Evolutionary conservation across 768 basidiomycete genomes (phyloP).

Genomic region (Boletus subcaerulescens): DNA sequence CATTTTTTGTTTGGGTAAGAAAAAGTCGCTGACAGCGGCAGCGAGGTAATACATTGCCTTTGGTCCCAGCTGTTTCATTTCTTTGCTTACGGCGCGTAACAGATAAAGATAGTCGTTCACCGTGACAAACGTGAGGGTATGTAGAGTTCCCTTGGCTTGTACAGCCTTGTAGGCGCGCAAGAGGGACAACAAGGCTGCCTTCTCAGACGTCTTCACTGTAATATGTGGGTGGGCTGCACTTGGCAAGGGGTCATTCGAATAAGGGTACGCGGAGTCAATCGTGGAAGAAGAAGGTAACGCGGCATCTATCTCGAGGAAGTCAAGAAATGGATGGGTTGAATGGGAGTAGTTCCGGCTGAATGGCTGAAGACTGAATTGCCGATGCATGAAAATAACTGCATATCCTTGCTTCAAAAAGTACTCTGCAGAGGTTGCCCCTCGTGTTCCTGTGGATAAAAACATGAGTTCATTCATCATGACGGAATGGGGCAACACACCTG

Average conservation of each 20-base stretch:
- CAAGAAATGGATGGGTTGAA: conserved; percentile 96
- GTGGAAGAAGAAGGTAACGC: conserved; percentile 18
- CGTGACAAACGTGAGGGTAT: conserved; percentile 87
- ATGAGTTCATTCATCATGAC: neutral
- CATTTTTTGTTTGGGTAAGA: conserved; percentile 87
- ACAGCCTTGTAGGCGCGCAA: conserved; percentile 79
- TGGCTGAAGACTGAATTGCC: conserved; percentile 96
- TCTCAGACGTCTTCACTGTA: conserved; percentile 63
- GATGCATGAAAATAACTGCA: conserved; percentile 98
- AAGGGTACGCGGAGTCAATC: conserved; percentile 17
- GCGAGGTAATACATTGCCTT: conserved; percentile 93
- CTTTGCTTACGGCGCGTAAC: conserved; percentile 76
- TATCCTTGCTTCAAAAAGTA: conserved; percentile 94
- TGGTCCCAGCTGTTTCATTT: conserved; percentile 66
- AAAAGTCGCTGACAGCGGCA: conserved; percentile 98
- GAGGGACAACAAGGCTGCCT: conserved; percentile 64
- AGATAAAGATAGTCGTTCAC: conserved; percentile 97
- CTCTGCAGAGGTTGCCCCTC: conserved; percentile 97
- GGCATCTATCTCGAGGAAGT: conserved; percentile 74
- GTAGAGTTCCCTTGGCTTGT: conserved; percentile 67
- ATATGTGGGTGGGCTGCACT: conserved; percentile 44
- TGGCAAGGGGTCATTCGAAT: conserved; percentile 30
- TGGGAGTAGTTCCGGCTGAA: conserved; percentile 98
- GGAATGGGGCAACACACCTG: conserved; percentile 51
- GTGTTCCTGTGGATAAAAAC: conserved; percentile 60